Percentiles rank a stretch among this genome's conserved stretches.
Conservation (phyloP, 148 eudicot species). For the Chenopodium quinoa region DNA sequence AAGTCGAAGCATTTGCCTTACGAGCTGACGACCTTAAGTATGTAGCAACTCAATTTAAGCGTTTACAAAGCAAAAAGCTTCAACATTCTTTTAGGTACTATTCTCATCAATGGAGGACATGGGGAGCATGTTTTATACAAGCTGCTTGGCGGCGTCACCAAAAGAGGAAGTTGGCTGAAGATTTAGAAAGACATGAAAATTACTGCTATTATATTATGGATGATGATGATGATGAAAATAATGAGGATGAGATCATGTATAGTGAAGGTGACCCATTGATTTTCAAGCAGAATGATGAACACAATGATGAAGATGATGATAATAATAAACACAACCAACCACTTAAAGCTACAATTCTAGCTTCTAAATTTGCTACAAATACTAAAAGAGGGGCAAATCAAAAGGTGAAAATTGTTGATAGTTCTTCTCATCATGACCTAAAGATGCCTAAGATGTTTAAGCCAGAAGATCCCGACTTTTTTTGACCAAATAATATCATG, state of each 20-base stretch:
- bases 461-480: slow-evolving; percentile 80
- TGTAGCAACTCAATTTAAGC: slow-evolving; percentile 74
- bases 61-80: slow-evolving; percentile 76
- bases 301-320: slow-evolving; percentile 12
- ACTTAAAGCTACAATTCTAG: slow-evolving; percentile 57
- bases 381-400: slow-evolving; percentile 51
- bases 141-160: slow-evolving; percentile 76
- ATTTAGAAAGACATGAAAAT: slow-evolving; percentile 49
- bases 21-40: slow-evolving; percentile 79
- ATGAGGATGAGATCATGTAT: background rate
- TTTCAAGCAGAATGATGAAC: background rate
- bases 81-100: slow-evolving; percentile 86
- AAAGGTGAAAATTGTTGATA: slow-evolving; percentile 34
- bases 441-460: slow-evolving; percentile 81
- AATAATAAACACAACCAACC: slow-evolving; percentile 29
- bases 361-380: slow-evolving; percentile 73
- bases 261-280: slow-evolving; percentile 19
- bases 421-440: slow-evolving; percentile 31
- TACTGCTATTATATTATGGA: slow-evolving; percentile 27
- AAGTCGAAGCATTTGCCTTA: slow-evolving; percentile 88
- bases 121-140: slow-evolving; percentile 88
- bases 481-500: slow-evolving; percentile 8
- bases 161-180: slow-evolving; percentile 60
- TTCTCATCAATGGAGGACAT: slow-evolving; percentile 90
- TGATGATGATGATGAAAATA: slow-evolving; percentile 19